Base-by-base conservation (phyloP, 257 asterid species). In the Gentiana straminea region DNA sequence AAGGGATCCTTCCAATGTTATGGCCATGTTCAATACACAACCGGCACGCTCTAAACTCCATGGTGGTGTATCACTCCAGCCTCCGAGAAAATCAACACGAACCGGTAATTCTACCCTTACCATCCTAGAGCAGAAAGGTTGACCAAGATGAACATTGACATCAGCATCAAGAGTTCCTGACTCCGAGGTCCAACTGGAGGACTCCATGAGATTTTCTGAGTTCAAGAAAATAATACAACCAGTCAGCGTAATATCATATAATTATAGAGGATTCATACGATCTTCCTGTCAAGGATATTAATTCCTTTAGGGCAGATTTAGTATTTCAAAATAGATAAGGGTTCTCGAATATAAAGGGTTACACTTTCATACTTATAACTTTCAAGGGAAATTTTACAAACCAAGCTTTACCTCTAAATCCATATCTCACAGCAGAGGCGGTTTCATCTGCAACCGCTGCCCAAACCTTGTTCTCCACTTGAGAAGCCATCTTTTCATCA, bases 31-130 rank as follows among this genome's bases (percentile, higher is more conserved):
- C 62, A 92, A 74, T 63, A 87, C 97, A 51, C 93, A 85, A 39
- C 98, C 98, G 33, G 82, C 81, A 56, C 97, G 98, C 71, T 92
- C 95, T 78, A 85, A 77, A 77, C 97, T 92, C 97, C 98, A 91
- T 13, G 97, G 97, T 68, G 94, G 98, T 61, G 94, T 88, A 64
- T 92, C 97, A 56, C 97, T 92, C 98, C 98, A 92, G 45, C 97
- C 97, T 52, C 98, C 98, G 46, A 76, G 94, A 75, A 92, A 92
- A 77, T 92, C 94, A 64, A 88, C 95, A 49, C 95, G 83, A 66
- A 92, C 98, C 11, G 98, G 97, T 69, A 92, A 69, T 74, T 92
- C 97, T 62, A 81, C 85, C 78, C 72, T 88, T 68, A 88, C 97
- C 54, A 58, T 78, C 74, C 71, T 86, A 49, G 60, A 56, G 71